Percentiles rank a stretch among this genome's conserved stretches.
These are phyloP conservation scores for Blastomyces emzantsi DNA, from an alignment of 2,329 filamentous ascomycete species.

Conservation along the genomic window DNA sequence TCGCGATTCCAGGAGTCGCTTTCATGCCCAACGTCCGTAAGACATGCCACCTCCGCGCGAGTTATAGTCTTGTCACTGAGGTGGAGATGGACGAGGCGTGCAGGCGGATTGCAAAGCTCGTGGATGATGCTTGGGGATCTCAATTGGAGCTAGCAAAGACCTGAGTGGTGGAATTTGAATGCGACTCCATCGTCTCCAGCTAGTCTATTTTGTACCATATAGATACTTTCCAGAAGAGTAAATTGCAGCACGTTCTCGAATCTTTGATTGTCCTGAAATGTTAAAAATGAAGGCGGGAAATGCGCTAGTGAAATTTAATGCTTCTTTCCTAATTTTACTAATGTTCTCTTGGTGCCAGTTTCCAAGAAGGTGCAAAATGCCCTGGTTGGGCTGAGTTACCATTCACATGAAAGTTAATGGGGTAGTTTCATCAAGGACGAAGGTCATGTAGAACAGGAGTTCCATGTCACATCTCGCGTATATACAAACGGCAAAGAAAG, in stretches of 20 bases:
- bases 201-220: neutral
- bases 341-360: no score
- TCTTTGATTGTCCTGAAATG: no score
- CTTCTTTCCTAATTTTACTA: no score
- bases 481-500: no score
- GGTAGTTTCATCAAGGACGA: no score
- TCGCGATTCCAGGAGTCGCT: neutral
- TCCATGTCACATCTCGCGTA: no score
- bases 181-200: neutral
- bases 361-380: no score
- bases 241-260: neutral
- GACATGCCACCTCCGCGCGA: neutral
- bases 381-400: no score
- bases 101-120: neutral
- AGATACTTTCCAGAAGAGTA: neutral
- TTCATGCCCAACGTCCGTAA: neutral
- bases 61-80: neutral
- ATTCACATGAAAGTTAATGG: no score
- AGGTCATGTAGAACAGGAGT: no score
- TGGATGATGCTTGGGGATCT: neutral
- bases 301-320: no score
- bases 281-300: no score
- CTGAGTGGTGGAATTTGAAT: neutral
- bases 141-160: neutral
- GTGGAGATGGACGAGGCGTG: neutral